Evolutionary conservation across 1,284 basidiomycete species (phyloP).

Genomic region (Ceratorhiza oryzae-sativae): DNA sequence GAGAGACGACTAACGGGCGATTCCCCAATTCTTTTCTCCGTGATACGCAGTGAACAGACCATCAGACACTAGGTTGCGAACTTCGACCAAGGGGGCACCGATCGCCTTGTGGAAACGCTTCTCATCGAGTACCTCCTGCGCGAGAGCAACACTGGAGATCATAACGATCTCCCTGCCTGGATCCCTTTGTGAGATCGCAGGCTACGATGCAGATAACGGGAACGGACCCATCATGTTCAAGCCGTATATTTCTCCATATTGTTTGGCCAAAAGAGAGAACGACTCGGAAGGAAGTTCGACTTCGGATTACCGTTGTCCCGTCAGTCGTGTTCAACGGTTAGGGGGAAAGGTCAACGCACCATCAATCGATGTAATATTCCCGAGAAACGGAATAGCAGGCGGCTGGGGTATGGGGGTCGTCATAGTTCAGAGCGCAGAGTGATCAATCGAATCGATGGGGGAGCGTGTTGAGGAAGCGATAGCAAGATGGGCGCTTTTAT

Average conservation of each 20-base stretch:
- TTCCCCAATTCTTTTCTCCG: slow-evolving; percentile 60
- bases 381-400: slow-evolving; percentile 56
- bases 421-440: slow-evolving; percentile 7
- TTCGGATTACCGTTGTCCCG: not conserved
- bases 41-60: slow-evolving; percentile 56
- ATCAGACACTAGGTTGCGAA: slow-evolving; percentile 57
- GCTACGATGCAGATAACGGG: not conserved
- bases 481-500: slow-evolving; percentile 3
- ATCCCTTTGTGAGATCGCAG: not conserved
- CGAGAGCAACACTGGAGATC: slow-evolving; percentile 54
- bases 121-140: slow-evolving; percentile 58
- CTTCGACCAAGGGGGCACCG: slow-evolving; percentile 51
- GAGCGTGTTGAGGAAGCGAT: not conserved
- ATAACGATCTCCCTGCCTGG: slow-evolving; percentile 50
- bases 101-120: slow-evolving; percentile 57
- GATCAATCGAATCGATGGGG: not conserved
- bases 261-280: slow-evolving; percentile 40
- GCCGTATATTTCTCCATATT: slow-evolving; percentile 43
- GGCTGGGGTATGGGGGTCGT: slow-evolving; percentile 53
- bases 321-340: not conserved
- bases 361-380: slow-evolving; percentile 52
- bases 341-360: slow-evolving; percentile 50
- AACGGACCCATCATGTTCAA: slow-evolving; percentile 39
- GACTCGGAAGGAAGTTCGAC: slow-evolving; percentile 24
- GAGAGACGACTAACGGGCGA: slow-evolving; percentile 50